Base-by-base conservation (phyloP, 257 asterid species). In the Cruciata laevipes region DNA sequence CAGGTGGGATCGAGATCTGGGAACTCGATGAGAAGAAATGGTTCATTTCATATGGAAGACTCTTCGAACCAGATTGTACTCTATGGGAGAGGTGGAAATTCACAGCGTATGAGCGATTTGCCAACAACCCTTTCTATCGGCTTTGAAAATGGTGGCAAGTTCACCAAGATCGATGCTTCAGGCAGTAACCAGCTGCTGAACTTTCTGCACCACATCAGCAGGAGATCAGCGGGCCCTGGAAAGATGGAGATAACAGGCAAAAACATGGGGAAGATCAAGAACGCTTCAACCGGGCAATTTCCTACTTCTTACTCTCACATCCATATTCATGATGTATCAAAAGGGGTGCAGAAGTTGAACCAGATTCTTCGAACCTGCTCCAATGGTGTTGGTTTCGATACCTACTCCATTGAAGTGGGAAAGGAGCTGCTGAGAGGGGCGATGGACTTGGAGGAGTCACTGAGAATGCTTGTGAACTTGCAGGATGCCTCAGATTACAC, bases 381-480 rank as follows among this genome's bases (percentile, higher is more conserved):
- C 64, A 81, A 87, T 63, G 95, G 94, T 63, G 62, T 74, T 49
- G 83, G 77, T 79, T 73, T 85, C 25, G 86, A 91, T 67, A 71
- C 80, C 56, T 83, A 83, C 72, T 88, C 96, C 0, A 74, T 85
- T 20, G 86, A 91, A 74, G 80, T 89, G n/a, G 98, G 96, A 38
- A 81, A 79, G 72, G 91, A 89, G 10, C 78, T 91, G 77, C 31
- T 91, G 78, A 85, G 83, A 82, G 98, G 98, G 6, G 91, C 98
- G 23, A 74, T 82, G 76, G 84, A 91, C 69, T 82, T 91, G 84
- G 98, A 91, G 69, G 91, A 89, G 80, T 84, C 96, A 40, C 73
- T 91, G 9, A 84, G 94, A 60, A 76, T 85, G 92, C 90, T 91
- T 4, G 90, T 80, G 13, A 83, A 77, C 75, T 71, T 87, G 74